phyloP scores from a whole-genome alignment of 352 stramenopile genomes.

The Globisporangium polare region DNA sequence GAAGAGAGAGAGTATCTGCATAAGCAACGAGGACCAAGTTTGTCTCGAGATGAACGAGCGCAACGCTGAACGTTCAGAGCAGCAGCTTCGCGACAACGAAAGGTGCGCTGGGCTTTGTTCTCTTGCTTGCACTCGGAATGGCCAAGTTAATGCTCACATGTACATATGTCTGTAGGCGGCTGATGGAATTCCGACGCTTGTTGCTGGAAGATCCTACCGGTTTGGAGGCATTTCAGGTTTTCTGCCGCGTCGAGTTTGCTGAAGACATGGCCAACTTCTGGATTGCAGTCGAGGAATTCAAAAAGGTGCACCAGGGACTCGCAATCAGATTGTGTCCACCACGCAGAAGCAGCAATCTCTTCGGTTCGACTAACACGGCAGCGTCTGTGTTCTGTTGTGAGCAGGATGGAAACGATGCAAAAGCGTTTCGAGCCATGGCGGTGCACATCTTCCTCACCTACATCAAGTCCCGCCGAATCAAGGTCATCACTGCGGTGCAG shows the following conservation, averaged over 20 bases:
- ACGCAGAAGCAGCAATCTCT: too few species aligned
- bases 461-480: slow-evolving; percentile 59
- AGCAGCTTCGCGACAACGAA: slow-evolving; percentile 25
- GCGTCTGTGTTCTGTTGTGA: background rate
- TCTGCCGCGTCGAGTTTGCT: slow-evolving; percentile 44
- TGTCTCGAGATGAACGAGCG: slow-evolving; percentile 19
- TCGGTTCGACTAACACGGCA: background rate
- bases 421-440: slow-evolving; percentile 36
- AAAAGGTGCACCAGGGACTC: slow-evolving; percentile 22
- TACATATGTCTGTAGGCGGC: slow-evolving; percentile 19
- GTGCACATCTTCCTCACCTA: slow-evolving; percentile 52
- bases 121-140: too few species aligned
- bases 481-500: slow-evolving; percentile 57
- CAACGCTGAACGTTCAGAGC: slow-evolving; percentile 18
- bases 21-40: slow-evolving; percentile 30
- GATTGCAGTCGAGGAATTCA: slow-evolving; percentile 56
- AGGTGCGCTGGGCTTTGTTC: slow-evolving; percentile 16
- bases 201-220: slow-evolving; percentile 32
- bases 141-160: too few species aligned
- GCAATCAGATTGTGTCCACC: too few species aligned
- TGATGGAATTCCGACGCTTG: slow-evolving; percentile 30
- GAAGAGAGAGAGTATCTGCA: slow-evolving; percentile 31
- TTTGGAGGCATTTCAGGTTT: slow-evolving; percentile 34
- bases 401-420: slow-evolving; percentile 24
- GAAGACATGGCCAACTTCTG: slow-evolving; percentile 58